Evolutionary conservation across 345 rosid genomes (phyloP).

Genomic region (Nephelium lappaceum): DNA sequence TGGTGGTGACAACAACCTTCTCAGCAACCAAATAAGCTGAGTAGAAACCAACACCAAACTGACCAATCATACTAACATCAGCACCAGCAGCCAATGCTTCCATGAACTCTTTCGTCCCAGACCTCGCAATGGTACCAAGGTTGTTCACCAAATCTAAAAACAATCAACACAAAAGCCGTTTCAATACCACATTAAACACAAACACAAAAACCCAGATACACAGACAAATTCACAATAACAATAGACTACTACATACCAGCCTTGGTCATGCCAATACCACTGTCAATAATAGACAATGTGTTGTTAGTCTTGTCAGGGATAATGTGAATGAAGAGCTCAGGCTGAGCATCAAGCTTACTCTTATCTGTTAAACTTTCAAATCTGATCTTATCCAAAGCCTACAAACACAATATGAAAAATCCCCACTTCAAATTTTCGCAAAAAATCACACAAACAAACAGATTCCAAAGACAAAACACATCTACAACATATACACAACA

Average conservation of each 20-base stretch:
- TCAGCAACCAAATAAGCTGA: slow-evolving; percentile 86
- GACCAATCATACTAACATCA: slow-evolving; percentile 91
- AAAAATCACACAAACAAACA: no score
- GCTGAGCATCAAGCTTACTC: slow-evolving; percentile 84
- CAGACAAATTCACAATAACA: no score
- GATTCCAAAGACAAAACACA: not conserved
- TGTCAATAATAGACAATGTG: slow-evolving; percentile 66
- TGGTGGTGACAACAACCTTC: slow-evolving; percentile 71
- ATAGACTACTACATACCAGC: slow-evolving; percentile 53
- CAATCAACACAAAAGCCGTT: not conserved
- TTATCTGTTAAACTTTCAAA: slow-evolving; percentile 89
- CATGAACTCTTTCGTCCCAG: slow-evolving; percentile 92
- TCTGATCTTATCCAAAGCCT: slow-evolving; percentile 93
- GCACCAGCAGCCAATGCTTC: slow-evolving; percentile 89
- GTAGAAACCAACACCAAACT: slow-evolving; percentile 87
- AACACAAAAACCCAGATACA: not conserved
- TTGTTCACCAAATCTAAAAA: slow-evolving; percentile 83
- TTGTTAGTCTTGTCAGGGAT: slow-evolving; percentile 79
- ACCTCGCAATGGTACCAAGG: slow-evolving; percentile 85
- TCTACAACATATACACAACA: not conserved
- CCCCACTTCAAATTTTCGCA: not conserved
- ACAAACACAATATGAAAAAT: no score
- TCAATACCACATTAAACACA: not conserved
- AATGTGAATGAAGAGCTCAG: slow-evolving; percentile 81
- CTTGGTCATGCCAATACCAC: slow-evolving; percentile 89